Evolutionary conservation across 1,284 basidiomycete genomes (phyloP), one percentile per base, ranked within the genome.

Genomic region (Ceratobasidium sp.): DNA sequence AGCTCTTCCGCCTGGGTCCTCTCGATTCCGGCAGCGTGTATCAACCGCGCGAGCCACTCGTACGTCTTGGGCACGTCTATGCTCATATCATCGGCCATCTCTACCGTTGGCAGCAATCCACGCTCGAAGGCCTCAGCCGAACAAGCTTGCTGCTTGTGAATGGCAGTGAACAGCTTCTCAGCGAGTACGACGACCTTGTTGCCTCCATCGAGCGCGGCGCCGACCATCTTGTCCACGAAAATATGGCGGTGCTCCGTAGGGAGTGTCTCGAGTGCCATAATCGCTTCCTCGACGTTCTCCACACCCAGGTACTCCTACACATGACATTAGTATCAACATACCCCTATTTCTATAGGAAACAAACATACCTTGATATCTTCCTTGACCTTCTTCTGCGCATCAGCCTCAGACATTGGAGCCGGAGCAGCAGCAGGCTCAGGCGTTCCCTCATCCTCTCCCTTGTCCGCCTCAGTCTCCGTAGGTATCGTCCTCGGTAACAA

Each of bases 11-110:
- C 89, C 79, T 84, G 84, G 78, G 86, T 85, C 54, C 84, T 77
- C 28, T 80, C 78, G 7, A 94, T 84, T 28, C 87, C 87, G 26
- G 92, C 87, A 56, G 89, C 90, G 82, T 90, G 90, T 77, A 96
- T 84, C 85, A 95, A 89, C 74, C 87, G 86, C 10, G 91, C 94
- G 82, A 96, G 91, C 69, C 92, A 89, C 77, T 89, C 85, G 85
- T 93, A 92, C 0, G 95, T 96, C 82, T 92, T 92, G 3, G 96
- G 96, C 77, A 93, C 94, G 83, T 98, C 96, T 81, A 96, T 92
- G 23, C 91, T 90, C 76, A 95, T 90, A 82, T 98, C 96, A 81
- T 96, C 94, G 80, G 98, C 86, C 78, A 91, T 85, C 82, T 94
- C 92, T 75, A 92, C 90, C 73, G 90, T 88, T 1, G 87, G 83